These are phyloP conservation scores for Alternaria brassicicola DNA, from an alignment of 2,329 filamentous ascomycete genomes.

Conservation along the genomic window DNA sequence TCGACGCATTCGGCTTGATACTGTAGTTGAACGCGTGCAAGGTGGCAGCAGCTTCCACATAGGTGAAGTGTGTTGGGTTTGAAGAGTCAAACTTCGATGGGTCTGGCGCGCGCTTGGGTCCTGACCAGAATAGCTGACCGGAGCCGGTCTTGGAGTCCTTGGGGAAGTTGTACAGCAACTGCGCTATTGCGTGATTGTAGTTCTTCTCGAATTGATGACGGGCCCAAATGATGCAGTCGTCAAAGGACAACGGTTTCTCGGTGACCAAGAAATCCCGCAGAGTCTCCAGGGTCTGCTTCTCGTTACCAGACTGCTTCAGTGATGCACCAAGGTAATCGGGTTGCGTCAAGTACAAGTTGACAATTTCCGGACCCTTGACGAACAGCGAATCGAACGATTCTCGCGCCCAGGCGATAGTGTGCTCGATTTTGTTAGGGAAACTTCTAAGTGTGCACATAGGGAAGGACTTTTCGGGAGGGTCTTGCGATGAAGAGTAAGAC, in stretches of 20 bases:
- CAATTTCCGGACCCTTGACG: conserved; percentile 89
- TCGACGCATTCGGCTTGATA: conserved; percentile 81
- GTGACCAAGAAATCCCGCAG: conserved; percentile 89
- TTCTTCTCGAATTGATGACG: conserved; percentile 93
- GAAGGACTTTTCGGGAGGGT: conserved; percentile 97
- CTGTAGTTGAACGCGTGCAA: conserved; percentile 98
- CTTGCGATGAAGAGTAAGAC: conserved; percentile 96
- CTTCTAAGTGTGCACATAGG: conserved; percentile 97
- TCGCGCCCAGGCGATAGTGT: conserved; percentile 97
- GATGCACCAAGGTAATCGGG: conserved; percentile 87
- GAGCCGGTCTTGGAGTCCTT: conserved; percentile 88
- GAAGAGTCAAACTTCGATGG: conserved; percentile 85
- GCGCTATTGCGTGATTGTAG: conserved; percentile 95
- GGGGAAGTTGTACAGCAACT: conserved; percentile 95
- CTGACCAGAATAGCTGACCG: conserved; percentile 95
- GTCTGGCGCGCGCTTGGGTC: conserved; percentile 94
- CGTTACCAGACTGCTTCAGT: conserved; percentile 90
- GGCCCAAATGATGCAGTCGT: conserved; percentile 97
- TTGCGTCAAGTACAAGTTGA: conserved; percentile 91
- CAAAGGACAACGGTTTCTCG: conserved; percentile 88
- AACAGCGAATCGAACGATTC: conserved; percentile 95
- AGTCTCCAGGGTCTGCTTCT: conserved; percentile 90
- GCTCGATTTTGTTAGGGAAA: conserved; percentile 98
- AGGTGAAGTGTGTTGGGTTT: conserved; percentile 85
- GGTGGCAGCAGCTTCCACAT: conserved; percentile 86